A percentile compares a stretch with the other conserved stretches of the same genome.
These are phyloP conservation scores for Apiospora aurea DNA, from an alignment of 2,329 filamentous ascomycete genomes.

Conservation along the genomic window DNA sequence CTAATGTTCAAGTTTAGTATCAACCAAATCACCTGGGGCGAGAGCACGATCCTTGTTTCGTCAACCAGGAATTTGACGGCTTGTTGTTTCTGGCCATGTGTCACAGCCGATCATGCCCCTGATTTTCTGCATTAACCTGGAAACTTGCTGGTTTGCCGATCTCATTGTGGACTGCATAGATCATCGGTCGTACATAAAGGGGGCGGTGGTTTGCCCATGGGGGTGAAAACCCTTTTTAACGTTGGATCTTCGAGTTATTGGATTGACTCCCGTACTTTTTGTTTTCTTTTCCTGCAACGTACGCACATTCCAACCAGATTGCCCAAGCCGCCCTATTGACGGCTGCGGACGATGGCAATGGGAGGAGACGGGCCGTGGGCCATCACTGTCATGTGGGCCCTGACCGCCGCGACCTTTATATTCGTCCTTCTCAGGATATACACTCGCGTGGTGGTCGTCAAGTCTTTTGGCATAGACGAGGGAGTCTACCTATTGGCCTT, in stretches of 20 bases:
- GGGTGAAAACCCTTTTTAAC: not conserved
- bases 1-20: too few species aligned
- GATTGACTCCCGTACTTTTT: not conserved
- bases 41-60: too few species aligned
- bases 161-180: not conserved
- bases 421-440: not conserved
- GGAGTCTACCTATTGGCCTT: not conserved
- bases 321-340: not conserved
- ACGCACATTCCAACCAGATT: too few species aligned
- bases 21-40: too few species aligned
- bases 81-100: not conserved
- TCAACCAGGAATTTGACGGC: not conserved
- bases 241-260: not conserved
- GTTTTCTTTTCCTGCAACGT: too few species aligned
- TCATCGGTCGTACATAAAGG: not conserved
- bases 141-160: not conserved
- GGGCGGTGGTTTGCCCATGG: not conserved
- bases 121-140: not conserved
- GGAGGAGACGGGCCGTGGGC: conserved; percentile 1
- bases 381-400: conserved; percentile 8
- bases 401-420: not conserved
- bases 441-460: not conserved
- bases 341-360: not conserved
- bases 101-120: not conserved
- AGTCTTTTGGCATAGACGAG: not conserved